phyloP scores from a whole-genome alignment of 2,329 filamentous ascomycete species.

The Aspergillus tanneri region DNA sequence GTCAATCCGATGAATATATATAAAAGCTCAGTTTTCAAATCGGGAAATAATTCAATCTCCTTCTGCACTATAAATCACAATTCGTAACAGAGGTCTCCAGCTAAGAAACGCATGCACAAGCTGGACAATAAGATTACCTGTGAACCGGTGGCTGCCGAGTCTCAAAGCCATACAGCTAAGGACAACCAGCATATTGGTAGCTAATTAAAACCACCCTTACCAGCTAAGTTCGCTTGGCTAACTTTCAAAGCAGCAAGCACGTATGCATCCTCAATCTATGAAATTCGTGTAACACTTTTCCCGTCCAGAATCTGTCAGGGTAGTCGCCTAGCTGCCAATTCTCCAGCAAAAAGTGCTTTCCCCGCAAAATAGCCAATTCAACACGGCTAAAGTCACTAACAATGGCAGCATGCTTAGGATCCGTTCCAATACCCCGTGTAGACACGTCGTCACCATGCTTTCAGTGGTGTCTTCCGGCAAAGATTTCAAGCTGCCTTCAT shows the following conservation, averaged over 20 bases:
- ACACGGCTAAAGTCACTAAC: background rate
- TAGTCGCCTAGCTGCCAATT: background rate
- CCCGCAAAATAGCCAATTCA: constrained; percentile 2
- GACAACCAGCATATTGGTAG: too few relatives aligned
- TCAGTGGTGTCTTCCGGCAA: background rate
- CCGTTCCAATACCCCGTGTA: constrained; percentile 1
- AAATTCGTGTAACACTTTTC: constrained; percentile 6
- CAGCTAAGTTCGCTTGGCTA: constrained; percentile 6
- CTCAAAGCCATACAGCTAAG: too few relatives aligned
- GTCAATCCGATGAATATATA: too few relatives aligned
- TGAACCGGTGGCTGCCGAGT: too few relatives aligned
- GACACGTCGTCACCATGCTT: background rate
- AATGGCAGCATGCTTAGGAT: background rate
- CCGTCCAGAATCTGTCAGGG: constrained; percentile 9
- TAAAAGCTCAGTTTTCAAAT: too few relatives aligned
- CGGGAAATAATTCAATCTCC: too few relatives aligned
- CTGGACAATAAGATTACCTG: too few relatives aligned
- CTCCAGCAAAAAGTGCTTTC: constrained; percentile 8
- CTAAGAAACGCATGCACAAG: too few relatives aligned
- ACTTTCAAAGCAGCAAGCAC: constrained; percentile 10
- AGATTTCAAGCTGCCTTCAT: background rate
- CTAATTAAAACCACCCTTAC: background rate
- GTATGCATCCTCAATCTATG: constrained; percentile 7
- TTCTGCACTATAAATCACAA: too few relatives aligned
- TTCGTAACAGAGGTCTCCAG: too few relatives aligned